Conservation (phyloP, 257 asterid species). For the Fraxinus cuspidata region DNA sequence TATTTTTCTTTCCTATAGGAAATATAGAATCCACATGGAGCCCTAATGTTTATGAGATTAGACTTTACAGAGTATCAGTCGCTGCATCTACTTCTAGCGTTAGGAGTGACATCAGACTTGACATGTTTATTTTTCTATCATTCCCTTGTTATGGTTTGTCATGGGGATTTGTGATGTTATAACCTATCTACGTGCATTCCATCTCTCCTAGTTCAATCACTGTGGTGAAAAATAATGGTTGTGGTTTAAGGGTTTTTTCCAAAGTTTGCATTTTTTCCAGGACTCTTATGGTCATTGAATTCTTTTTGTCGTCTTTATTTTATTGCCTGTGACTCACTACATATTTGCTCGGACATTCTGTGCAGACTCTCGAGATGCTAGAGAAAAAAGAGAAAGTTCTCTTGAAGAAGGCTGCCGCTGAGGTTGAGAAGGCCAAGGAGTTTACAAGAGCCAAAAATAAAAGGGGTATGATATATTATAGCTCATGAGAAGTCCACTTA, state of each 20-base stretch:
- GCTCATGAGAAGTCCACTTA: conserved; percentile 13
- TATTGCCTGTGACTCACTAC: neutral
- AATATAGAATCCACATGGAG: neutral
- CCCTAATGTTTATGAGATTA: neutral
- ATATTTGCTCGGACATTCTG: conserved; percentile 24
- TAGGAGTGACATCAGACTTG: neutral
- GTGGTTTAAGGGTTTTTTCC: conserved; percentile 15
- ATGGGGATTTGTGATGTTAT: neutral
- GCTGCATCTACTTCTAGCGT: neutral
- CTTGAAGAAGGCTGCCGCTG: conserved; percentile 67
- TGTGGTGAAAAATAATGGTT: conserved; percentile 9
- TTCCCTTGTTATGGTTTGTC: neutral
- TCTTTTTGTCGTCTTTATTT: neutral
- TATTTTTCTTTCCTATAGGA: neutral
- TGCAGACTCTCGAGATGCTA: conserved; percentile 81
- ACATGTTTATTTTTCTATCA: neutral
- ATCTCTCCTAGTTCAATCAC: conserved; percentile 1
- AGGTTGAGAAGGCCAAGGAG: conserved; percentile 80
- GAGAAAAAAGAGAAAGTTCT: conserved; percentile 82
- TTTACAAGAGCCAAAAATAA: conserved; percentile 76
- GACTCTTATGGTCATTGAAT: neutral
- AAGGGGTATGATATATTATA: conserved; percentile 52
- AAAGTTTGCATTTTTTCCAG: neutral
- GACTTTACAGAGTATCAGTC: neutral
- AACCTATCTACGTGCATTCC: neutral